Base-by-base conservation (phyloP, 1,284 basidiomycete species). In the Ceratobasidium sp. region DNA sequence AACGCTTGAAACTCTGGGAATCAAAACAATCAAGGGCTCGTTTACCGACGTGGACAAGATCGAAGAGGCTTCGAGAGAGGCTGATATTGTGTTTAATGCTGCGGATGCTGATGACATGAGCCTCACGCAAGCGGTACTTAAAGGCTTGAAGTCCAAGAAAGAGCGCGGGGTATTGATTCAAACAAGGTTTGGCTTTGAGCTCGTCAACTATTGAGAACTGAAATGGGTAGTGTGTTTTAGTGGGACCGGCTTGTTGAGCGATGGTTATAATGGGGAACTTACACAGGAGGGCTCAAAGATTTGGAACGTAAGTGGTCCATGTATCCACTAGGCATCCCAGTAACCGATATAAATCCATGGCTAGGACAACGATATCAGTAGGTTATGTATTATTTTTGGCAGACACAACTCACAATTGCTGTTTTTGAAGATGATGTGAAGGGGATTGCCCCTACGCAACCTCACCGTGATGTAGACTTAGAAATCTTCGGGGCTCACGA, bases 31-130 rank as follows among this genome's bases (percentile, higher is more conserved):
- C 51, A 65, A 81, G 15, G 83, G 83, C 23, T 79, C 79, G 11
- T 79, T 83, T 61, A 71, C 77, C 11, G 82, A 84, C 60, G 54
- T 76, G 23, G 80, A 81, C 33, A 77, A 81, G 69, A 76, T 85
- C 31, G 79, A 80, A 26, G 76, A 80, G 26, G 80, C 80, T 20
- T 81, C 82, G 20, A 71, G 78, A 28, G 78, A 82, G 71, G 80
- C 82, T 64, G 84, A 85, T 74, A 80, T 85, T 20, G 81, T 82
- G 31, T 77, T 84, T 63, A 82, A 83, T 68, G 80, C 79, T 35
- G 84, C 84, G 26, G 80, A 84, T 74, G 82, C 84, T 3, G 84
- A 85, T 79, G 78, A 82, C 56, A 60, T 83, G 31, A 77, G 69
- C 3, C 80, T 80, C 37, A 80, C 81, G 31, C 74, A 82, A 61